Percentiles rank a stretch among this genome's conserved stretches.
Evolutionary conservation across 768 basidiomycete genomes (phyloP).

Genomic region (Imleria badia): DNA sequence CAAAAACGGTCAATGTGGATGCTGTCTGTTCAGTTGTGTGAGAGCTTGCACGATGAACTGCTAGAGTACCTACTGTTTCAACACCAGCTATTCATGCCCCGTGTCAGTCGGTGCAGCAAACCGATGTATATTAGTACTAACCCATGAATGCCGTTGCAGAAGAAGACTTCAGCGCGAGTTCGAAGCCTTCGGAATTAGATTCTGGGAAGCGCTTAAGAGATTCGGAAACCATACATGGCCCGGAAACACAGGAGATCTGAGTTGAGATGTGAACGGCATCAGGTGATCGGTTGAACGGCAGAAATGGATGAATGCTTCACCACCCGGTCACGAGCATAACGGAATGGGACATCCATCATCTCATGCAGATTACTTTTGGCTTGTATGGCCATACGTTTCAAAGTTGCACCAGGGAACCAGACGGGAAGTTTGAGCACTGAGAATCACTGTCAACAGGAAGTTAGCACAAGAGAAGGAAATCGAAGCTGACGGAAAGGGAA

Average conservation of each 20-base stretch:
- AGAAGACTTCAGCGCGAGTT: slow-evolving; percentile 29
- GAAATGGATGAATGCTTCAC: slow-evolving; percentile 8
- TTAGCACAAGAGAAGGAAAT: background rate
- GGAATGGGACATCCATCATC: slow-evolving; percentile 32
- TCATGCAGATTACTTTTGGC: slow-evolving; percentile 29
- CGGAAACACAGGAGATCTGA: slow-evolving; percentile 23
- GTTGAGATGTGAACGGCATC: background rate
- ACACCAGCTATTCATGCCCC: slow-evolving; percentile 24
- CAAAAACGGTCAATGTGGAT: slow-evolving; percentile 31
- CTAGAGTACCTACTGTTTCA: slow-evolving; percentile 24
- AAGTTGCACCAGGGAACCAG: slow-evolving; percentile 38
- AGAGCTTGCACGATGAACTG: background rate
- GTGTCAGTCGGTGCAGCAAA: slow-evolving; percentile 3
- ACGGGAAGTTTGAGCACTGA: slow-evolving; percentile 30
- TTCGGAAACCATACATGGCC: slow-evolving; percentile 31
- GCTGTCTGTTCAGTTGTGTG: slow-evolving; percentile 25
- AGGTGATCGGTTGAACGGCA: background rate
- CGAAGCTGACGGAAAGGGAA: slow-evolving; percentile 32
- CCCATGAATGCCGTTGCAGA: slow-evolving; percentile 35
- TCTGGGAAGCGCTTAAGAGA: slow-evolving; percentile 23
- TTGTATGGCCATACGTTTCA: slow-evolving; percentile 29
- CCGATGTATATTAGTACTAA: slow-evolving; percentile 5
- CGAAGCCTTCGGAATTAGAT: slow-evolving; percentile 21
- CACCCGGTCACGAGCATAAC: slow-evolving; percentile 28
- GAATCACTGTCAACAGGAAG: slow-evolving; percentile 14